Evolutionary conservation across 768 basidiomycete species (phyloP).

Genomic region (Trametes cingulata): DNA sequence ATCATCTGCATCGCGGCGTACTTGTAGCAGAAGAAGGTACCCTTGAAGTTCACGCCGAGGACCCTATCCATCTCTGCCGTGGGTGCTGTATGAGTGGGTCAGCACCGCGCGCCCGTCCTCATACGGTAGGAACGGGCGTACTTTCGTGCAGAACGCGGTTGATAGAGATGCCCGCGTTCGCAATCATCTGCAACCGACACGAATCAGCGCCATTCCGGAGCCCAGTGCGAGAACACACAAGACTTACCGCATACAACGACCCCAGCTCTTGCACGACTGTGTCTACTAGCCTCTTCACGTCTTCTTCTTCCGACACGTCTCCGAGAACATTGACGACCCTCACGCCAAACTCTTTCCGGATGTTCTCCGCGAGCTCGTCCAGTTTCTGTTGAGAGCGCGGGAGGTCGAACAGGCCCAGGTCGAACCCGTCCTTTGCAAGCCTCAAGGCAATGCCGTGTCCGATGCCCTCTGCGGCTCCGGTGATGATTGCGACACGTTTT

Average conservation of each 20-base stretch:
- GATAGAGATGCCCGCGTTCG: constrained; percentile 31
- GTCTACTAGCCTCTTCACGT: constrained; percentile 44
- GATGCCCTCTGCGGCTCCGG: constrained; percentile 35
- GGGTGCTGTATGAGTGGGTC: constrained; percentile 15
- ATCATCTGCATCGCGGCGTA: constrained; percentile 43
- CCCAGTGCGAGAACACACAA: not conserved
- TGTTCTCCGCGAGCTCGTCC: constrained; percentile 14
- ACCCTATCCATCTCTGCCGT: constrained; percentile 36
- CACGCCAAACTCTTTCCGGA: constrained; percentile 22
- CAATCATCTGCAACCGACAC: constrained; percentile 27
- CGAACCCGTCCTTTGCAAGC: constrained; percentile 28
- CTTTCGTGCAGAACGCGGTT: constrained; percentile 21
- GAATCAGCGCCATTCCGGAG: not conserved
- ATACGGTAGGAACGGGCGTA: not conserved
- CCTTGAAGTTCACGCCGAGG: constrained; percentile 41
- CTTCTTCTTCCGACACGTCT: constrained; percentile 43
- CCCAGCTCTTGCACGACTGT: constrained; percentile 36
- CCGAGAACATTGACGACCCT: constrained; percentile 32
- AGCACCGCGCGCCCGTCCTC: not conserved
- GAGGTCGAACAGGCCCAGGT: constrained; percentile 28
- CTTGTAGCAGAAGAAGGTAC: constrained; percentile 44
- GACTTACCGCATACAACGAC: constrained; percentile 48
- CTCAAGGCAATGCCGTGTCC: constrained; percentile 30
- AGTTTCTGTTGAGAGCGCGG: constrained; percentile 16
- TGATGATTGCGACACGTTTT: constrained; percentile 29